Conservation (phyloP, 1,139 yeast species). For the Debaryomycetaceae sp. region DNA sequence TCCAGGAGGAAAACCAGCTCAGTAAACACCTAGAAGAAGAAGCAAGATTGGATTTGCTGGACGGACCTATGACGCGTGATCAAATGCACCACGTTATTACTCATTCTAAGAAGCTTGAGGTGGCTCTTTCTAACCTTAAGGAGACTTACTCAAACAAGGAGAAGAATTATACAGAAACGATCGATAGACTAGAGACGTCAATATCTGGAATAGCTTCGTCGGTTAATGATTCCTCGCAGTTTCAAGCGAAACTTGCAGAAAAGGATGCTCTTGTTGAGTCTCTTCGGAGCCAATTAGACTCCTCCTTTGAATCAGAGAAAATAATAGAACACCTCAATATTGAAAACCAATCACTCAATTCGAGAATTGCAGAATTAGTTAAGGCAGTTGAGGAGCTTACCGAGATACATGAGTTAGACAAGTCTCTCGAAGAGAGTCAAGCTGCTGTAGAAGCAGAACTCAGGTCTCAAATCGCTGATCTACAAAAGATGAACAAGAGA, state of each 20-base stretch:
- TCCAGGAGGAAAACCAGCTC: constrained; percentile 47
- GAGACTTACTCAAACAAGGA: constrained; percentile 27
- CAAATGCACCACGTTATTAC: constrained; percentile 19
- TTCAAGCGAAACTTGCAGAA: constrained; percentile 26
- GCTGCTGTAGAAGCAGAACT: constrained; percentile 54
- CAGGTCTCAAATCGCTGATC: constrained; percentile 36
- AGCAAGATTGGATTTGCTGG: constrained; percentile 17
- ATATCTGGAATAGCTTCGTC: not conserved
- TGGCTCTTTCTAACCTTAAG: constrained; percentile 38
- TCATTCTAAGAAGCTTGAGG: constrained; percentile 33
- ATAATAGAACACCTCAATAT: constrained; percentile 55
- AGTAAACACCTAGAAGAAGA: constrained; percentile 39
- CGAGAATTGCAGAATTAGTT: constrained; percentile 35
- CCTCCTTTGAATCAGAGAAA: constrained; percentile 39
- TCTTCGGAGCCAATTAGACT: constrained; percentile 43
- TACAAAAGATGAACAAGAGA: constrained; percentile 24
- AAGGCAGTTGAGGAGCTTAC: constrained; percentile 53
- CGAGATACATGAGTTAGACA: constrained; percentile 56
- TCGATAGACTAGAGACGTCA: constrained; percentile 10
- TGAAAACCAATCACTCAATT: constrained; percentile 47
- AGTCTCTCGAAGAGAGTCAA: constrained; percentile 60
- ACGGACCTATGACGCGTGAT: constrained; percentile 12
- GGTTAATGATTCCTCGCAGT: not conserved
- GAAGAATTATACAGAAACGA: constrained; percentile 15
- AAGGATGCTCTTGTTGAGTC: constrained; percentile 43